Evolutionary conservation across 768 basidiomycete species (phyloP).

Genomic region (Suillus brevipes): DNA sequence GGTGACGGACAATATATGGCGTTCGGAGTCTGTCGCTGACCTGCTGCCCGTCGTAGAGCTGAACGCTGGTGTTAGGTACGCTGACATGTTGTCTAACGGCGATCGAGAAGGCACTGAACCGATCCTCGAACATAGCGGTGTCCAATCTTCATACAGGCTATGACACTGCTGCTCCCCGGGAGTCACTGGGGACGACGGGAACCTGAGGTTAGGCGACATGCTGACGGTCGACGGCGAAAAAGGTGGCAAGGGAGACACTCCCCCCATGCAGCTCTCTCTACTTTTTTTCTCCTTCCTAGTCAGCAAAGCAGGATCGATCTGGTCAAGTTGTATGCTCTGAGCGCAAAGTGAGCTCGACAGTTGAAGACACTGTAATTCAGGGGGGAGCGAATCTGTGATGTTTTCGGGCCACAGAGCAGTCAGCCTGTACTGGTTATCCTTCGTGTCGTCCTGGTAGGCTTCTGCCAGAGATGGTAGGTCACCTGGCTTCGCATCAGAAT

Average conservation of each 20-base stretch:
- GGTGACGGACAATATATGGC: not conserved
- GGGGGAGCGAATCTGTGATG: conserved; percentile 20
- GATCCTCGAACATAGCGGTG: not conserved
- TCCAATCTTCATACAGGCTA: not conserved
- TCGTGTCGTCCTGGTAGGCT: conserved; percentile 20
- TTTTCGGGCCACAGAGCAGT: conserved; percentile 8
- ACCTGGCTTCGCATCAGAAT: not conserved
- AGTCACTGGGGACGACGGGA: not conserved
- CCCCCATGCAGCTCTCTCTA: not conserved
- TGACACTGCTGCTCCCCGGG: not conserved
- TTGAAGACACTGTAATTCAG: conserved; percentile 21
- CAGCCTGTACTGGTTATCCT: conserved; percentile 16
- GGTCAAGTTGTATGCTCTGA: conserved; percentile 6
- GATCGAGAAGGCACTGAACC: not conserved
- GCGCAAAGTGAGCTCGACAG: conserved; percentile 15
- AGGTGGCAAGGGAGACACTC: not conserved
- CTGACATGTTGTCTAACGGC: not conserved
- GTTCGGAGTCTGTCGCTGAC: not conserved
- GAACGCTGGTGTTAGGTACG: not conserved
- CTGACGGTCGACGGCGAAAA: too few species aligned
- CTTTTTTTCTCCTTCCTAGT: conserved; percentile 11
- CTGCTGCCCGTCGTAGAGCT: not conserved
- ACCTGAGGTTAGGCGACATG: not conserved
- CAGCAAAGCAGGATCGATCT: conserved; percentile 31
- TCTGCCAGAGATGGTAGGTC: conserved; percentile 20